Conservation (phyloP, 352 stramenopile genomes). For the Blastocystis sp. region DNA sequence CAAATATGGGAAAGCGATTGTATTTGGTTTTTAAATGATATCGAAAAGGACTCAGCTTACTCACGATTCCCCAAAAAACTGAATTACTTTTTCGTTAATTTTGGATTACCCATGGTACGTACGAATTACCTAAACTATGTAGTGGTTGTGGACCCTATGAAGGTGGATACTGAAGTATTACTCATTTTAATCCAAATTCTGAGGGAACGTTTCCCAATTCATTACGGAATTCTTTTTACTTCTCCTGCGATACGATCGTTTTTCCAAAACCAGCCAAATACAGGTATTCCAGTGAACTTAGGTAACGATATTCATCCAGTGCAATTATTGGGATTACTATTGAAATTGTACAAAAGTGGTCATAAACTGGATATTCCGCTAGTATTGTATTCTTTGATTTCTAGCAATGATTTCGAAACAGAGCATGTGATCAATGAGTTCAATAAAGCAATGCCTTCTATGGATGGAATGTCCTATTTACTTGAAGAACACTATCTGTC, state of each 20-base stretch:
- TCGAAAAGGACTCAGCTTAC: constrained; percentile 70
- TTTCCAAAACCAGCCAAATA: not conserved
- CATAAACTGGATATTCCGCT: not conserved
- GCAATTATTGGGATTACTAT: not conserved
- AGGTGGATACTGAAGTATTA: not conserved
- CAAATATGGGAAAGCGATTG: constrained; percentile 15
- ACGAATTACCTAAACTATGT: constrained; percentile 69
- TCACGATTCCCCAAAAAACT: constrained; percentile 62
- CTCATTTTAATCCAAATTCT: constrained; percentile 33
- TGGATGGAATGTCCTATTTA: not conserved
- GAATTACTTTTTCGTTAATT: constrained; percentile 65
- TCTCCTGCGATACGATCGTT: not conserved
- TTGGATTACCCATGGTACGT: constrained; percentile 64
- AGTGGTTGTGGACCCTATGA: constrained; percentile 66
- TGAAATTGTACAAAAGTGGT: not conserved
- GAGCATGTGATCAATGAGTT: not conserved
- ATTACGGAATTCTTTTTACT: constrained; percentile 64
- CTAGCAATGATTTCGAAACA: not conserved
- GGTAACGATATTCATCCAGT: not conserved
- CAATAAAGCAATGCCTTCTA: not conserved
- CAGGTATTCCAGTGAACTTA: not conserved
- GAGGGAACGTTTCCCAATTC: constrained; percentile 62
- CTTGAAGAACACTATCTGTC: not conserved
- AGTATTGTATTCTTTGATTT: constrained; percentile 5
- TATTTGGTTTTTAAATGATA: constrained; percentile 69